These are phyloP conservation scores for Porphyra umbilicalis DNA, from an alignment of 31 red algal genomes.

Conservation along the genomic window DNA sequence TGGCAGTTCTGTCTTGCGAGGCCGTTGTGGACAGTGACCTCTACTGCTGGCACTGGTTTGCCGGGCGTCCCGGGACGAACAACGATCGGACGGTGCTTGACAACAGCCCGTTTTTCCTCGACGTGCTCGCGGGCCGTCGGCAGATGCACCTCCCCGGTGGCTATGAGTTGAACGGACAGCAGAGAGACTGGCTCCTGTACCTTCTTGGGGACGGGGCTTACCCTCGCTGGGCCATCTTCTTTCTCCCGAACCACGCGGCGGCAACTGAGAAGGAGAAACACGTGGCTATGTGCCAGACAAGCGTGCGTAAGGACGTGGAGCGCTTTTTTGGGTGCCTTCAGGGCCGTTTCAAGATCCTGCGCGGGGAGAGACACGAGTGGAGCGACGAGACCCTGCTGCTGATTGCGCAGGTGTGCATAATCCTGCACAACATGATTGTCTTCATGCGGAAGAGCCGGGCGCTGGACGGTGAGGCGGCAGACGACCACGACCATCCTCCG, in stretches of 20 bases:
- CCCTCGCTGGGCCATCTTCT: background rate
- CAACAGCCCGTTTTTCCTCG: constrained; percentile 4
- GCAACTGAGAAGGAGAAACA: constrained; percentile 5
- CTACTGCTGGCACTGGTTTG: constrained; percentile 39
- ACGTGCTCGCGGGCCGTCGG: constrained; percentile 2
- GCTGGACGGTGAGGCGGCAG: background rate
- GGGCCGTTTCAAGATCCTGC: constrained; percentile 17
- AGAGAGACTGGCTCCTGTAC: constrained; percentile 8
- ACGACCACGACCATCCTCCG: too few species aligned
- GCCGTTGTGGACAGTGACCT: constrained; percentile 10
- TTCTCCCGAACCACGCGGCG: background rate
- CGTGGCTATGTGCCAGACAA: background rate
- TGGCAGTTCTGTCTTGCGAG: constrained; percentile 11
- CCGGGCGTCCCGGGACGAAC: constrained; percentile 17
- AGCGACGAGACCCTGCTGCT: background rate
- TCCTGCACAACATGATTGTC: background rate
- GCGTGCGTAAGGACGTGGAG: constrained; percentile 12
- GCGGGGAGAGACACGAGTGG: constrained; percentile 10
- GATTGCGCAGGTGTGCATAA: constrained; percentile 9
- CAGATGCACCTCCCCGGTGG: constrained; percentile 7
- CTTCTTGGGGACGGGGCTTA: constrained; percentile 10
- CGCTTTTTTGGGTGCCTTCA: constrained; percentile 10
- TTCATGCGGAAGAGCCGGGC: background rate
- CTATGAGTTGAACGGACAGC: constrained; percentile 1
- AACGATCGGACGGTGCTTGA: constrained; percentile 4